Percentiles rank a stretch among this genome's conserved stretches.
phyloP scores from a whole-genome alignment of 2,329 filamentous ascomycete species.

The Paracoccidioides brasiliensis region DNA sequence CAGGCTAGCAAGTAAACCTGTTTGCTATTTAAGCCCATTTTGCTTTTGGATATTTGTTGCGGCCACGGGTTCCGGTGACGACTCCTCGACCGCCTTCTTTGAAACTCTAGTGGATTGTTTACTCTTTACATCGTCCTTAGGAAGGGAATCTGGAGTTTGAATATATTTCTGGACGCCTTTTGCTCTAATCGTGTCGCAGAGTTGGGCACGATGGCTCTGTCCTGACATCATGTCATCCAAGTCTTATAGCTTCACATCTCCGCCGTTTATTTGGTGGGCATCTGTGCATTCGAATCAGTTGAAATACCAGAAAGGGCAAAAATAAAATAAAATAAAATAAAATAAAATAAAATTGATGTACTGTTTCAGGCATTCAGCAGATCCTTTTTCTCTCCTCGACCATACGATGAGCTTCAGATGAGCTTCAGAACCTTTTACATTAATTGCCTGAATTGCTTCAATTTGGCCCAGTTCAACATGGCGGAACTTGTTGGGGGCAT shows the following conservation, averaged over 20 bases:
- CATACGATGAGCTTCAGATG: no score
- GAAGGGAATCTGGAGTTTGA: neutral
- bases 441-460: conserved; percentile 19
- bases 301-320: conserved; percentile 4
- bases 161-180: conserved; percentile 11
- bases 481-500: conserved; percentile 10
- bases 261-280: conserved; percentile 18
- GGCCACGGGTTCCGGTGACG: conserved; percentile 14
- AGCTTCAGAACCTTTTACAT: conserved; percentile 19
- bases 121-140: neutral
- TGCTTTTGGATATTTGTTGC: neutral
- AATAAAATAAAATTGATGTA: conserved; percentile 10
- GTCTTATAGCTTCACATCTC: conserved; percentile 19
- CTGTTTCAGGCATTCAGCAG: conserved; percentile 22
- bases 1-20: no score
- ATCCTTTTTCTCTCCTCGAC: conserved; percentile 16
- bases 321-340: conserved; percentile 1
- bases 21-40: no score
- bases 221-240: conserved; percentile 24
- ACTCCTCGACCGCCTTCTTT: conserved; percentile 17
- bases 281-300: conserved; percentile 13
- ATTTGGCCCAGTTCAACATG: conserved; percentile 15
- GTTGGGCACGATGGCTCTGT: conserved; percentile 25
- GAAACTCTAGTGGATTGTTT: neutral
- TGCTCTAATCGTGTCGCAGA: conserved; percentile 14